Evolutionary conservation across 768 basidiomycete genomes (phyloP).

Genomic region (Leccinellum rugosiceps): DNA sequence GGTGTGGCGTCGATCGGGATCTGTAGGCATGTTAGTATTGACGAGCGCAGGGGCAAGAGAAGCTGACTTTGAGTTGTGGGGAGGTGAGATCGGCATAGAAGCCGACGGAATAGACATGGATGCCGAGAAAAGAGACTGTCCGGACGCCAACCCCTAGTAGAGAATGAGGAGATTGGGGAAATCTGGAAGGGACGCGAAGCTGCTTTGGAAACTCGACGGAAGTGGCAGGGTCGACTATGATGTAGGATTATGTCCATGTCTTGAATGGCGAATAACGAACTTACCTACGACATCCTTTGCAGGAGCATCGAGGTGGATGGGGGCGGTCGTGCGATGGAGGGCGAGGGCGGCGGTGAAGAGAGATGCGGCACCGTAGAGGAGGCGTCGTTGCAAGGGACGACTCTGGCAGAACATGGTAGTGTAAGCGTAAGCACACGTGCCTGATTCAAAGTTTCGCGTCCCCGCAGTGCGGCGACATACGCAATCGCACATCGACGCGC

Average conservation of each 20-base stretch:
- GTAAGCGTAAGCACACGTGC: no score
- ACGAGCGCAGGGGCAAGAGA: background rate
- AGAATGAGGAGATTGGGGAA: constrained; percentile 57
- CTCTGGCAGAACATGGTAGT: constrained; percentile 8
- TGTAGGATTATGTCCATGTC: background rate
- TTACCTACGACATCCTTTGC: constrained; percentile 22
- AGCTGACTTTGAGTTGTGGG: constrained; percentile 53
- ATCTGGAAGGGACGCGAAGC: constrained; percentile 60
- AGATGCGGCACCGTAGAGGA: constrained; percentile 35
- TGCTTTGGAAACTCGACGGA: constrained; percentile 70
- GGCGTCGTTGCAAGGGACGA: constrained; percentile 17
- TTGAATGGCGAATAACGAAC: background rate
- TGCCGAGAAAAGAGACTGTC: constrained; percentile 82
- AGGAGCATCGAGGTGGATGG: constrained; percentile 47
- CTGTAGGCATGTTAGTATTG: constrained; percentile 32
- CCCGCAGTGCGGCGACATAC: background rate
- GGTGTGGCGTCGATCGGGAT: constrained; percentile 52
- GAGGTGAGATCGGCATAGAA: constrained; percentile 85
- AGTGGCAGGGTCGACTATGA: constrained; percentile 68
- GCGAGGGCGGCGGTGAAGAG: constrained; percentile 29
- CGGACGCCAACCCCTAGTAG: constrained; percentile 85
- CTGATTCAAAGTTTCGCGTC: background rate
- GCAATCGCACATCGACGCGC: constrained; percentile 18
- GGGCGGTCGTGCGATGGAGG: constrained; percentile 20
- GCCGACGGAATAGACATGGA: constrained; percentile 87